Percentiles rank a stretch among this genome's conserved stretches.
Evolutionary conservation across 2,329 filamentous ascomycete species (phyloP).

Genomic region (Penicillium corylophilum): DNA sequence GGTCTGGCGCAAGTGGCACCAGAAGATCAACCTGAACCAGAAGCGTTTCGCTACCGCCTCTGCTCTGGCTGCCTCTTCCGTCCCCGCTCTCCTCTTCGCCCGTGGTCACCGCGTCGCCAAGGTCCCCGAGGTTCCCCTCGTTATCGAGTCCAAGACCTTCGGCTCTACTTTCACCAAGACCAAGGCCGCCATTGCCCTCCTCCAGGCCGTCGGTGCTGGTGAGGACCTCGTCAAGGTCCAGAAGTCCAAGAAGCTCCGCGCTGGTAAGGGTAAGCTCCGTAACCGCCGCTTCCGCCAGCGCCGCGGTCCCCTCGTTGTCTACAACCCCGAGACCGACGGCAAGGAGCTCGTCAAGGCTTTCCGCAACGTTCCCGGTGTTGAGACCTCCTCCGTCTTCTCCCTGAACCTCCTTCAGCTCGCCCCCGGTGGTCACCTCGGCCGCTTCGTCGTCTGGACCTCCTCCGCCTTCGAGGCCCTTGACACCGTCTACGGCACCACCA

Average conservation of each 20-base stretch:
- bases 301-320: slow-evolving; percentile 95
- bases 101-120: slow-evolving; percentile 93
- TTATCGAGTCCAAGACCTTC: slow-evolving; percentile 89
- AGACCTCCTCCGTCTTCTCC: slow-evolving; percentile 89
- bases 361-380: slow-evolving; percentile 98
- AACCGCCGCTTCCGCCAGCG: slow-evolving; percentile 96
- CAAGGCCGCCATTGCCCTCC: slow-evolving; percentile 77
- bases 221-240: slow-evolving; percentile 93
- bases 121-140: slow-evolving; percentile 94
- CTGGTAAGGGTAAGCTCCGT: slow-evolving; percentile 98
- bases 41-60: slow-evolving; percentile 98
- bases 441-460: slow-evolving; percentile 99
- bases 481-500: slow-evolving; percentile 93
- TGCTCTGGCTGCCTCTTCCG: slow-evolving; percentile 93
- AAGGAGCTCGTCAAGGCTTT: slow-evolving; percentile 91
- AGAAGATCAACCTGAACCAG: slow-evolving; percentile 99
- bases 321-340: slow-evolving; percentile 92
- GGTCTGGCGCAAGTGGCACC: slow-evolving; percentile 99
- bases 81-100: slow-evolving; percentile 90
- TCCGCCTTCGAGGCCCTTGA: slow-evolving; percentile 95
- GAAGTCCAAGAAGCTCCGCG: slow-evolving; percentile 92
- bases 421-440: slow-evolving; percentile 96
- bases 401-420: slow-evolving; percentile 99
- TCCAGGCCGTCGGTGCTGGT: slow-evolving; percentile 87
- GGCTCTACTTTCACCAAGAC: slow-evolving; percentile 81